A percentile compares a stretch with the other conserved stretches of the same genome.
These are phyloP conservation scores for Trichosporon ovoides DNA, from an alignment of 1,284 basidiomycete genomes.

Conservation along the genomic window DNA sequence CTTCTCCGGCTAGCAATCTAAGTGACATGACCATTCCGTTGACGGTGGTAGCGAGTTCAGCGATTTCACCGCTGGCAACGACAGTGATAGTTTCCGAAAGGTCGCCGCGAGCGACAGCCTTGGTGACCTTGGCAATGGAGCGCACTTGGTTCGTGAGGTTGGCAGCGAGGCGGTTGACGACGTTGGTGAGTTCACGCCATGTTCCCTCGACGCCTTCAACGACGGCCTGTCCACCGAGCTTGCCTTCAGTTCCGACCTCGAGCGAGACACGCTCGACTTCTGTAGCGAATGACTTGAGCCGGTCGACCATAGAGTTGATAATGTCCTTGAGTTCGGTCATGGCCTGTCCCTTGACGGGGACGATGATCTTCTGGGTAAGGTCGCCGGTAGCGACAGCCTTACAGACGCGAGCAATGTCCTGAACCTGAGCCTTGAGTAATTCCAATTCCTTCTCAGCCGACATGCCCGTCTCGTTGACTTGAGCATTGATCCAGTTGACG, in stretches of 20 bases:
- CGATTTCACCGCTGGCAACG: conserved; percentile 90
- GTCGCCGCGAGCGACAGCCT: conserved; percentile 93
- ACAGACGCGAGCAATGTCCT: conserved; percentile 87
- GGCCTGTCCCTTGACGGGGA: conserved; percentile 89
- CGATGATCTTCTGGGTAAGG: conserved; percentile 91
- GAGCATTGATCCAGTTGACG: conserved; percentile 24
- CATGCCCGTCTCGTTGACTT: conserved; percentile 38
- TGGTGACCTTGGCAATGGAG: conserved; percentile 93
- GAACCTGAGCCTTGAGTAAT: conserved; percentile 79
- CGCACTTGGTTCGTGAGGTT: conserved; percentile 93
- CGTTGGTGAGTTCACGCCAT: conserved; percentile 82
- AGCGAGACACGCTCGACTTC: conserved; percentile 58
- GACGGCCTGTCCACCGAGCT: conserved; percentile 85
- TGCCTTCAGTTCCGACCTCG: conserved; percentile 91
- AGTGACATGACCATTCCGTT: conserved; percentile 92
- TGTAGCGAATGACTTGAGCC: conserved; percentile 52
- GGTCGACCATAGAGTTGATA: conserved; percentile 88
- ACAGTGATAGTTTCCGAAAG: conserved; percentile 94
- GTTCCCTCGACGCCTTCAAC: conserved; percentile 91
- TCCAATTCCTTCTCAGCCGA: conserved; percentile 62
- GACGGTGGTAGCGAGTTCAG: conserved; percentile 96
- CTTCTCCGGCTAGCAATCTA: conserved; percentile 85
- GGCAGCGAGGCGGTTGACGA: conserved; percentile 84
- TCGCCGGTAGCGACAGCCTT: conserved; percentile 93
- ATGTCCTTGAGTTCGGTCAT: conserved; percentile 98